Evolutionary conservation across 2,329 filamentous ascomycete genomes (phyloP), one percentile per base, ranked within the genome.

Genomic region (Stagonosporopsis chrysanthemi): DNA sequence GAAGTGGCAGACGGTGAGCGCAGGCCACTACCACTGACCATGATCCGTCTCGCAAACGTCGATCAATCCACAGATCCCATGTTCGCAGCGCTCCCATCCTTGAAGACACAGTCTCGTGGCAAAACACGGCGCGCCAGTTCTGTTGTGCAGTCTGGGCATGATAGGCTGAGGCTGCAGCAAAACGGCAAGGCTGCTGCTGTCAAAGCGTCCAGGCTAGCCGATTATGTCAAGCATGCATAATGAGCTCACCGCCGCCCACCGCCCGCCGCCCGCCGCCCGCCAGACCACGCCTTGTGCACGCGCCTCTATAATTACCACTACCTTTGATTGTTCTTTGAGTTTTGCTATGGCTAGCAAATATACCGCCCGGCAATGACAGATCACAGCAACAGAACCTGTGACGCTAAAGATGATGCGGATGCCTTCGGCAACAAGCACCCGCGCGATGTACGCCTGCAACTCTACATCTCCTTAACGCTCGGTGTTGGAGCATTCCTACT

Each of bases 401-500:
- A 33, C 28, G 45, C 19, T 29, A 63, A 42, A 14, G 44, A 24
- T 22, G 63, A 68, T 22, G 3, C 3, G 31, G 74, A 75, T 52
- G 67, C 72, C 9, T 67, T 63, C 36, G 78, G 77, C 56, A 67
- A 6, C 15, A 60, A n/a, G 63, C 57, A 42, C 75, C 75, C 77
- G 23, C 75, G 79, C 62, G 82, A 83, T 66, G 78, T 81, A 2
- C 76, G 76, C 19, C 80, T 84, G 47, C 91, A 96, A 78, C 83
- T 92, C 48, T 83, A 87, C 57, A 82, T 96, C 67, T 94, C 91
- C 7, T 73, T 90, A 39, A 78, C 83, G 5, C 80, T 96, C 33
- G 92, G 91, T 29, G 63, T 89, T 40, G 81, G 83, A 6, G 90
- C 90, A 29, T 91, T 95, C 69, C 60, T 92, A 29, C 81, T 86